Evolutionary conservation across 2,329 filamentous ascomycete genomes (phyloP), one percentile per base, ranked within the genome.

Genomic region (Ploettnerulaceae sp.): DNA sequence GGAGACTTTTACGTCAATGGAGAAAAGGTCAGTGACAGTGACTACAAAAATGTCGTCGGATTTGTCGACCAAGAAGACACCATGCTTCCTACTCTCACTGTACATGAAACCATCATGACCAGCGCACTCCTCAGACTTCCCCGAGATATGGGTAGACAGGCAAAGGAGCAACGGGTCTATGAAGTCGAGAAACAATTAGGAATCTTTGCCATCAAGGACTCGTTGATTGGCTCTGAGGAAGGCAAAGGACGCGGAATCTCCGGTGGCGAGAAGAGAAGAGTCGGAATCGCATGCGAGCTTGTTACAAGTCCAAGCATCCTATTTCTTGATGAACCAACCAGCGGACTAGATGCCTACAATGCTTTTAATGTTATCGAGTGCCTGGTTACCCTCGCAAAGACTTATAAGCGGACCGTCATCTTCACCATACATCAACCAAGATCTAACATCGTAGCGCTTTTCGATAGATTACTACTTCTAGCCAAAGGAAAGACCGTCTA

Each of bases 21-120:
- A 25, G 89, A 97, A 65, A 91, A 87, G 65, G 82, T 97, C 28
- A 74, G 73, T 24, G 88, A 96, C 64, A 67, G 78, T 22, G 88
- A 96, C 53, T 98, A 93, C 69, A 88, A 86, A 63, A 90, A 81
- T 52, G 89, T 97, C 41, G 85, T 96, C 55, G 93, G 94, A 17
- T 98, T 97, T 59, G 93, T 98, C 31, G 93, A 98, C 59, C 93
- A 98, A 69, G 93, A 98, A 63, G 93, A 98, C 63, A 95, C 91
- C 4, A 91, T 98, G 82, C 75, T 98, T 33, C 84, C 93, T 0
- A 98, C 93, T 0, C 72, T 98, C 57, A 98, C 93, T 0, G 93
- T 98, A 7, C 93, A 98, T 65, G 93, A 98, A 68, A 98, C 93
- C 0, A 98, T 98, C 52, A 73, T 96, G 54, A 96, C 87, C 58